Conservation (phyloP, 1,284 basidiomycete genomes). For the Sanghuangporus sanghuang region DNA sequence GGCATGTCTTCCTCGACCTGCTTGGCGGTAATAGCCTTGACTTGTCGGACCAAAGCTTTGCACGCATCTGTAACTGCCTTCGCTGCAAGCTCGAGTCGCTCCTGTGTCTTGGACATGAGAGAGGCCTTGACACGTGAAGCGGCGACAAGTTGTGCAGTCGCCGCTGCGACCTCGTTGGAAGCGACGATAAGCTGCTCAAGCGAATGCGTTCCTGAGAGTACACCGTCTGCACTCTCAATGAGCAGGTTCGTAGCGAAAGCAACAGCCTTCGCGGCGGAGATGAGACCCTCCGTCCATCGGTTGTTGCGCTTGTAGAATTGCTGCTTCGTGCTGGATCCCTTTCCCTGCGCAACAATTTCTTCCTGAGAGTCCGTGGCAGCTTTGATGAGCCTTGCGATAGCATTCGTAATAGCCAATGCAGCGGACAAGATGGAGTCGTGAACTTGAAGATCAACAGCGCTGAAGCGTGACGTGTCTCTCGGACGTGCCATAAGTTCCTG, state of each 20-base stretch:
- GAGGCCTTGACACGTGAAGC: conserved; percentile 98
- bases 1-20: conserved; percentile 76
- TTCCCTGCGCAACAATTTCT: conserved; percentile 96
- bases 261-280: conserved; percentile 96
- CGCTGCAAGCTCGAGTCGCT: conserved; percentile 91
- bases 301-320: conserved; percentile 99
- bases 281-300: conserved; percentile 98
- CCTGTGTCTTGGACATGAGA: conserved; percentile 98
- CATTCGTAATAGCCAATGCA: conserved; percentile 91
- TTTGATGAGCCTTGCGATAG: conserved; percentile 91
- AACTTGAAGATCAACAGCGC: conserved; percentile 89
- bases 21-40: conserved; percentile 90
- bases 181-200: conserved; percentile 99
- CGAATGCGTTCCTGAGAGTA: conserved; percentile 93
- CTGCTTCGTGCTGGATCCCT: conserved; percentile 84
- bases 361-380: conserved; percentile 97
- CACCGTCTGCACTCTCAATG: conserved; percentile 97
- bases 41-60: conserved; percentile 93
- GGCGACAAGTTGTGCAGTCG: conserved; percentile 97
- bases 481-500: conserved; percentile 89
- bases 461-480: conserved; percentile 79
- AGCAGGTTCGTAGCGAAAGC: conserved; percentile 96
- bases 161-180: conserved; percentile 95
- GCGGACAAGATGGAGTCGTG: conserved; percentile 97
- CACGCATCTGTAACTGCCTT: conserved; percentile 99